phyloP scores from a whole-genome alignment of 164 flowering plant genomes.

The Vitis labrusca region DNA sequence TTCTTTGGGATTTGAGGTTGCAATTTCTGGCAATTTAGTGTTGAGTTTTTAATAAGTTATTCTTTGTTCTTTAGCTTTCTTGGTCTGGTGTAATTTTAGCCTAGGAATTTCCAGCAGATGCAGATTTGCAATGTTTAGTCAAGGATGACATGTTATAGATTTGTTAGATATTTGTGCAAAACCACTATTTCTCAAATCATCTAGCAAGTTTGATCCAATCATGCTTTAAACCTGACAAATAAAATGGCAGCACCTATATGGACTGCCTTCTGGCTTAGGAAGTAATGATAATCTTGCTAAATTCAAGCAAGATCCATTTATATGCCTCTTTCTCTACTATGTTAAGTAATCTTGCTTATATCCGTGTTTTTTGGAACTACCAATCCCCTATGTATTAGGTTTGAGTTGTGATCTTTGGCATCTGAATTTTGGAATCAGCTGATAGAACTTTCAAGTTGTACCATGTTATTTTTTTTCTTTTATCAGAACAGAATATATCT shows the following conservation, averaged over 20 bases:
- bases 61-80: not conserved
- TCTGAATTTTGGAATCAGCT: too few relatives aligned
- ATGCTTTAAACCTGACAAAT: not conserved
- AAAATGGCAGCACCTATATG: not conserved
- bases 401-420: too few relatives aligned
- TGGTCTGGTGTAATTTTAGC: not conserved
- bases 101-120: not conserved
- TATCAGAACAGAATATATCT: too few relatives aligned
- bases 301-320: not conserved
- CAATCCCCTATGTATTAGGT: too few relatives aligned
- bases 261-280: not conserved
- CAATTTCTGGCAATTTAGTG: not conserved
- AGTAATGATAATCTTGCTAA: not conserved
- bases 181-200: not conserved
- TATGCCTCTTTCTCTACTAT: too few relatives aligned
- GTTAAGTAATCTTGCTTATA: too few relatives aligned
- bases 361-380: too few relatives aligned
- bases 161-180: not conserved
- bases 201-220: not conserved
- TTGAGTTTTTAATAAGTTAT: not conserved
- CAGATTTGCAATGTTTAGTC: not conserved
- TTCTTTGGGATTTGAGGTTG: constrained; percentile 91
- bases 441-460: too few relatives aligned
- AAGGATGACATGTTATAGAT: not conserved
- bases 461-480: too few relatives aligned